Base-by-base conservation (phyloP, 805 yeast genomes). In the Clavispora fructus region DNA sequence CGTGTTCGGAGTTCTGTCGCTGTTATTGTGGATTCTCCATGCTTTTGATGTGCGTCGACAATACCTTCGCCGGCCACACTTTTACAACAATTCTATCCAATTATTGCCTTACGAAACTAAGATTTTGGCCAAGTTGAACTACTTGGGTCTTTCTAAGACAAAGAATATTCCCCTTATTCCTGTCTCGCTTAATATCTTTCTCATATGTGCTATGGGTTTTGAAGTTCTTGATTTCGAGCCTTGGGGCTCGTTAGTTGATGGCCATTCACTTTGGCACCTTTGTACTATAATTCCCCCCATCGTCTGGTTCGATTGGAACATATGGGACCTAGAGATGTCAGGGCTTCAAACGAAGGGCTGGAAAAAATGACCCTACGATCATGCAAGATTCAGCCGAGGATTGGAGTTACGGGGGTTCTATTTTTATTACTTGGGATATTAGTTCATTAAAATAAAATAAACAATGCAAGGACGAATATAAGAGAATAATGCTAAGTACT, bases 181-280 rank as follows among this genome's bases (percentile, higher is more conserved):
- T 0, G 59, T 67, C 1, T 52, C 53, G 7, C 57, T 71, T 35
- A 69, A 69, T 46, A 1, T 60, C 8, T 66, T 68, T 64, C 53
- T 71, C 23, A 33, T 67, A 6, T 19, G 51, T 6, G 64, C 73
- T 0, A 61, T 69, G 52, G 45, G 57, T 12, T 61, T 71, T 30
- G 76, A 71, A 43, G 37, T 68, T 14, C 48, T 53, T 27, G 76
- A 71, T 44, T 71, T 69, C 41, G 57, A 54, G 23, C 76, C 76
- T 1, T 43, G 59, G 43, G 46, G 33, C 13, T 55, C 87, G 13
- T 73, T 87, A 35, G 56, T 94, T 0, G 99, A 94, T 66, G 95
- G 97, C 0, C 99, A 94, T 65, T 81, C 97, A 0, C 58, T 92
- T 35, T 94, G 99, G 99, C 99, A 94, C 62, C 74, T 86, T 26